Evolutionary conservation across 148 eudicot species (phyloP).

Genomic region (Silene uniflora): DNA sequence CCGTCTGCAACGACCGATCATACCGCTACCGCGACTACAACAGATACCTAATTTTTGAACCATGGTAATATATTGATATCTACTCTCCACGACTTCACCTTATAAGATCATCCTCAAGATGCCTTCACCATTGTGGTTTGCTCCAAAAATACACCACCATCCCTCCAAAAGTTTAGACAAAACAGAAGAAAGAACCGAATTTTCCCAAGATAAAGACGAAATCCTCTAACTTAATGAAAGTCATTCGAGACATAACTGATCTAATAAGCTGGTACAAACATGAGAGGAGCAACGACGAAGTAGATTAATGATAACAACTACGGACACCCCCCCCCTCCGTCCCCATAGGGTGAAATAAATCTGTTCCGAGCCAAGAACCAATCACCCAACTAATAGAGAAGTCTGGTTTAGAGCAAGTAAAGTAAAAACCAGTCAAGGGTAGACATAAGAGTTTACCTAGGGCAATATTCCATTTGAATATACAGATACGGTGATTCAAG

Average conservation of each 20-base stretch:
- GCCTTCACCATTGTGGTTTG: not conserved
- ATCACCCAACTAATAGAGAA: not conserved
- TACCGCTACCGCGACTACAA: too few relatives aligned
- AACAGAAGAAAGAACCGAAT: not conserved
- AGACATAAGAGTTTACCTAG: slow-evolving; percentile 51
- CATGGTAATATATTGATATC: too few relatives aligned
- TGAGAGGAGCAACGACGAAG: not conserved
- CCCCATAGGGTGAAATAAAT: not conserved
- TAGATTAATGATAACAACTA: not conserved
- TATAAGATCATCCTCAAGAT: too few relatives aligned
- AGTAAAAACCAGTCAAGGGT: not conserved
- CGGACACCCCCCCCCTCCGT: not conserved
- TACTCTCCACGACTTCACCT: too few relatives aligned
- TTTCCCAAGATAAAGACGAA: not conserved
- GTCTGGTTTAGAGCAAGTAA: not conserved
- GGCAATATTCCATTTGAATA: slow-evolving; percentile 99
- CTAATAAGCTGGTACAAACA: not conserved
- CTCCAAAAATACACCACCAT: not conserved
- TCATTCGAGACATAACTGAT: not conserved
- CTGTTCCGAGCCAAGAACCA: not conserved
- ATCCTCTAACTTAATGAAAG: not conserved
- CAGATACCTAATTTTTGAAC: too few relatives aligned
- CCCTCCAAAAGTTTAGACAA: not conserved
- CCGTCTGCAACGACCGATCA: too few relatives aligned
- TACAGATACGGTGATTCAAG: slow-evolving; percentile 80